Evolutionary conservation across 345 rosid species (phyloP), one percentile per base, ranked within the genome.

Genomic region (Lepidium aucheri): DNA sequence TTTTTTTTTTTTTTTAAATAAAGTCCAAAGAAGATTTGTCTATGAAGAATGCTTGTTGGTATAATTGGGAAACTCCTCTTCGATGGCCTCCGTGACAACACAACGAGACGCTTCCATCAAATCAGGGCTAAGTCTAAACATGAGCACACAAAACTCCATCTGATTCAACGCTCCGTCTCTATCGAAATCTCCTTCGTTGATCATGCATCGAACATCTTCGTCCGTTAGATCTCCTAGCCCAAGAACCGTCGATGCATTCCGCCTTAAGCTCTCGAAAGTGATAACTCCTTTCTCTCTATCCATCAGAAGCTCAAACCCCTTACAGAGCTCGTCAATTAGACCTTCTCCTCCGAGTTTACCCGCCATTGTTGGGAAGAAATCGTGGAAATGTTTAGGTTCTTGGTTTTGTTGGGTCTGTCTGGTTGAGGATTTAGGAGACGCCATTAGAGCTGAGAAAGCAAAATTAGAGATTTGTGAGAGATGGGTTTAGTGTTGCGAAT

Each of bases 101-200:
- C 67, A 79, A 59, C 71, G 70, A 7, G 97, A 90, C 50, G 88
- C 92, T 32, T 84, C 89, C 97, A 90, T 90, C 77, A 87, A 67
- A 11, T 85, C 88, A 53, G 95, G 95, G 45, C 97, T 87, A 61
- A 90, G 79, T 78, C 95, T 79, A 58, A 90, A 85, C 95, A 90
- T 90, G 73, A 90, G 76, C n/a, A 90, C 95, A 68, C 95, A 90
- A 55, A 90, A 90, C 87, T 90, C 95, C 97, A 85, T 87, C 83
- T 87, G 95, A 68, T 62, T 90, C 46, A 90, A 82, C 7, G 81
- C 88, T 2, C 91, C 92, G 47, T 90, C 95, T 0, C 95, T 76
- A 53, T 90, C 95, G 34, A 80, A 74, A 61, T 87, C 97, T 3
- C 97, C 95, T 79, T 90, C 92, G 58, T 63, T 70, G 54, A 92